Evolutionary conservation across 208 protist genomes (phyloP).

Genomic region (Strigomonas culicis): DNA sequence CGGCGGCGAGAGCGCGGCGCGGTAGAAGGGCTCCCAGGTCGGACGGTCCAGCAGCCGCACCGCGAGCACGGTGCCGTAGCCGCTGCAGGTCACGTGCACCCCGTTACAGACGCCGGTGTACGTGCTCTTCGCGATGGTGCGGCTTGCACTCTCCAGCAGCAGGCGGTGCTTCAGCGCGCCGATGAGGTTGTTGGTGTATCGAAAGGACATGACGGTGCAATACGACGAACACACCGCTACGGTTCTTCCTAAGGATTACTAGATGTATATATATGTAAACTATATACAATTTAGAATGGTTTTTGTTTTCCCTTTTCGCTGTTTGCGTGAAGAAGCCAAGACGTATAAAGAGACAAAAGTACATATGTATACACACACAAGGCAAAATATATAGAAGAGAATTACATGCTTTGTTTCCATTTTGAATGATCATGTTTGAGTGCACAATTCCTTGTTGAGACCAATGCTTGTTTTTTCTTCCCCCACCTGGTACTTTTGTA

Average conservation of each 20-base stretch:
- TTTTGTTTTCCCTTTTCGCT: background rate
- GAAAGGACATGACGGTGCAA: conserved; percentile 67
- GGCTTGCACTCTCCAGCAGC: conserved; percentile 60
- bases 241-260: background rate
- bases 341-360: conserved; percentile 5
- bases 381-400: conserved; percentile 1
- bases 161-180: conserved; percentile 77
- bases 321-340: background rate
- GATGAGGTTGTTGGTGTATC: conserved; percentile 85
- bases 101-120: conserved; percentile 72
- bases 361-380: background rate
- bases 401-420: background rate
- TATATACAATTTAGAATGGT: no score
- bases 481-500: background rate
- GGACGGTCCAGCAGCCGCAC: conserved; percentile 43
- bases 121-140: conserved; percentile 45
- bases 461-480: background rate
- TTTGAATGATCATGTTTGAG: background rate
- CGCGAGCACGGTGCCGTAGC: conserved; percentile 62
- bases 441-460: no score
- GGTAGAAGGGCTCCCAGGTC: conserved; percentile 67
- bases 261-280: conserved; percentile 4
- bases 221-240: background rate
- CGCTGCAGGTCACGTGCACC: conserved; percentile 68
- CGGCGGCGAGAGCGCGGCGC: conserved; percentile 5